Percentiles rank a stretch among this genome's conserved stretches.
Evolutionary conservation across 768 basidiomycete genomes (phyloP).

Genomic region (Lentinula aciculospora): DNA sequence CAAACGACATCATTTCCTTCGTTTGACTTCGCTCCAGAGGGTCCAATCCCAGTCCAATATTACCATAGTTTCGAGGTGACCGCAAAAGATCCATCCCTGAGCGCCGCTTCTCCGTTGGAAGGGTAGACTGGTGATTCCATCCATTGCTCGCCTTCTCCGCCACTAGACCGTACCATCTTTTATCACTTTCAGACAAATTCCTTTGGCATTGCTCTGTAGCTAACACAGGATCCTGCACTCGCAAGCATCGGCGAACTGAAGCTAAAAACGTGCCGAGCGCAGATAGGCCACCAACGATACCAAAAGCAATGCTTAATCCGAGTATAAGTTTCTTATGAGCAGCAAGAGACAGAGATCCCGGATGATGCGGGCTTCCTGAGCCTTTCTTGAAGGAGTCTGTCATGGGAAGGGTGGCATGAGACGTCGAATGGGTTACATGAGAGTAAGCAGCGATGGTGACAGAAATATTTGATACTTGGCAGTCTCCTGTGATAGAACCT

Average conservation of each 20-base stretch:
- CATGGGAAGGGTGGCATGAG: slow-evolving; percentile 55
- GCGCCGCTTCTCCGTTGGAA: slow-evolving; percentile 16
- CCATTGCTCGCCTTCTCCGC: slow-evolving; percentile 26
- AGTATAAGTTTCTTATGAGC: slow-evolving; percentile 47
- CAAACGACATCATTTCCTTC: not conserved
- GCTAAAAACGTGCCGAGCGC: slow-evolving; percentile 52
- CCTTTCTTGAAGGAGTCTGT: slow-evolving; percentile 34
- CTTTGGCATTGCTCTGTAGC: slow-evolving; percentile 51
- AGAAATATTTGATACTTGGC: slow-evolving; percentile 32
- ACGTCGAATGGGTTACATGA: slow-evolving; percentile 59
- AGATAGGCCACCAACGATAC: slow-evolving; percentile 53
- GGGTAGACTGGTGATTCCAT: slow-evolving; percentile 22
- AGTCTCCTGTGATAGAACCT: slow-evolving; percentile 51
- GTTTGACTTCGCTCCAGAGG: not conserved
- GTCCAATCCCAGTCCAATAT: slow-evolving; percentile 21
- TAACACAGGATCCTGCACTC: slow-evolving; percentile 56
- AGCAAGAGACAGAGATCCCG: slow-evolving; percentile 30
- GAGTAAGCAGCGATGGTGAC: slow-evolving; percentile 69
- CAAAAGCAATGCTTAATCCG: slow-evolving; percentile 58
- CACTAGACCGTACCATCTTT: slow-evolving; percentile 60
- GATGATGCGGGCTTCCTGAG: slow-evolving; percentile 18
- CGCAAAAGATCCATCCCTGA: slow-evolving; percentile 8
- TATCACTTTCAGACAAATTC: slow-evolving; percentile 60
- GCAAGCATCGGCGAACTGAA: slow-evolving; percentile 46
- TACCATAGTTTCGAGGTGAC: slow-evolving; percentile 19